phyloP scores from a whole-genome alignment of 441 rosid species.

The Cnidoscolus chayamansa region DNA sequence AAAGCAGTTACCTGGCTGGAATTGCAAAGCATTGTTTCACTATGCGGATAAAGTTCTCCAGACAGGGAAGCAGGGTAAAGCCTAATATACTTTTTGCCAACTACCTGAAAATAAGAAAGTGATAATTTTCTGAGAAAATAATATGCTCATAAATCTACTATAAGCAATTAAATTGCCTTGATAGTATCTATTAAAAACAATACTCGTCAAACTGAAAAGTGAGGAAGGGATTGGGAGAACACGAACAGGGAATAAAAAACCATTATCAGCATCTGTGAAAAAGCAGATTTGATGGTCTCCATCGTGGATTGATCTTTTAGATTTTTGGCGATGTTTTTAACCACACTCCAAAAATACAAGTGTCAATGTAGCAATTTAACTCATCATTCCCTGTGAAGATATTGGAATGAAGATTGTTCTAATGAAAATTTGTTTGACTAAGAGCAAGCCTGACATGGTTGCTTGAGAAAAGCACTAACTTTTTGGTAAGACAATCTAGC shows the following conservation, averaged over 20 bases:
- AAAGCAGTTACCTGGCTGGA: conserved; percentile 73
- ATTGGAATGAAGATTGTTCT: no score
- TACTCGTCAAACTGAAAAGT: background rate
- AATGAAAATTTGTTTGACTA: no score
- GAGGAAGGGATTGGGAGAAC: background rate
- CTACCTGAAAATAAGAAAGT: conserved; percentile 52
- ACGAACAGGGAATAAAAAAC: background rate
- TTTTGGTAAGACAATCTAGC: no score
- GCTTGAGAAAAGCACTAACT: no score
- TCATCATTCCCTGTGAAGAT: no score
- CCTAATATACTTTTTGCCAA: conserved; percentile 83
- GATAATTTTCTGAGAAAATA: background rate
- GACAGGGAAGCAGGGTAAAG: conserved; percentile 67
- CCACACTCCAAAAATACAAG: no score
- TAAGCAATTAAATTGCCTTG: no score
- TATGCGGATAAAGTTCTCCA: conserved; percentile 73
- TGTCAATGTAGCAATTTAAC: no score
- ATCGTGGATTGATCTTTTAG: background rate
- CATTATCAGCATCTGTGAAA: background rate
- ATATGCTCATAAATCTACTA: background rate
- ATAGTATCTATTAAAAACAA: background rate
- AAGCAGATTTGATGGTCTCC: background rate
- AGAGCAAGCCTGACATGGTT: no score
- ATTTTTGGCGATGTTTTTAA: background rate
- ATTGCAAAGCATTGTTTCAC: conserved; percentile 81